A percentile compares a stretch with the other conserved stretches of the same genome.
These are phyloP conservation scores for Dactylellina cionopaga DNA, from an alignment of 2,329 filamentous ascomycete species.

Conservation along the genomic window DNA sequence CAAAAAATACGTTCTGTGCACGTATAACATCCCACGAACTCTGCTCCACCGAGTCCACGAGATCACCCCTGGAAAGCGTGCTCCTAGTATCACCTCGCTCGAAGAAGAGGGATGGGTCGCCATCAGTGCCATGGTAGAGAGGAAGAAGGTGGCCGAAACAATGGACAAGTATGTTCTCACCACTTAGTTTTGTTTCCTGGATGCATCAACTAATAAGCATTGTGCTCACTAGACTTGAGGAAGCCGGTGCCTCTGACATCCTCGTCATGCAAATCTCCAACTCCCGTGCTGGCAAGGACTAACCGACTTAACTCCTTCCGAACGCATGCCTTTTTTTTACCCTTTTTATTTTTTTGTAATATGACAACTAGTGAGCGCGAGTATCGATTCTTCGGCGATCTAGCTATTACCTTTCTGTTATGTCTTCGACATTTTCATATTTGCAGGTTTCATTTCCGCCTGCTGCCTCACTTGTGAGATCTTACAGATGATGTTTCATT, in stretches of 20 bases:
- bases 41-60: constrained; percentile 74
- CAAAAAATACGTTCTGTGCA: constrained; percentile 91
- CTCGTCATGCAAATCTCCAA: constrained; percentile 88
- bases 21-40: constrained; percentile 86
- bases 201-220: not conserved
- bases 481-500: no score
- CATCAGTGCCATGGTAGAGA: constrained; percentile 92
- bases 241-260: constrained; percentile 83
- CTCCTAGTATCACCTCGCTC: constrained; percentile 87
- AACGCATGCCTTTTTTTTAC: no score
- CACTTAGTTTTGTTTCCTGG: not conserved
- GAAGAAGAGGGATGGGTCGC: constrained; percentile 93
- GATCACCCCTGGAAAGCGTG: constrained; percentile 92
- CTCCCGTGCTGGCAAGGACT: constrained; percentile 64
- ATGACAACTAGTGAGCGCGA: no score
- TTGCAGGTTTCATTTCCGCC: no score
- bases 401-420: no score
- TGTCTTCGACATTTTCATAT: no score
- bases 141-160: constrained; percentile 81
- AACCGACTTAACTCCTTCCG: not conserved
- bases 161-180: constrained; percentile 74
- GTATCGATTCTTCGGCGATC: no score
- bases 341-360: no score
- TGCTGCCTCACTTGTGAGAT: no score
- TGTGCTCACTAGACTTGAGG: constrained; percentile 54